These are phyloP conservation scores for Zygnema circumcarinatum DNA, from an alignment of 139 green algal genomes.

Conservation along the genomic window DNA sequence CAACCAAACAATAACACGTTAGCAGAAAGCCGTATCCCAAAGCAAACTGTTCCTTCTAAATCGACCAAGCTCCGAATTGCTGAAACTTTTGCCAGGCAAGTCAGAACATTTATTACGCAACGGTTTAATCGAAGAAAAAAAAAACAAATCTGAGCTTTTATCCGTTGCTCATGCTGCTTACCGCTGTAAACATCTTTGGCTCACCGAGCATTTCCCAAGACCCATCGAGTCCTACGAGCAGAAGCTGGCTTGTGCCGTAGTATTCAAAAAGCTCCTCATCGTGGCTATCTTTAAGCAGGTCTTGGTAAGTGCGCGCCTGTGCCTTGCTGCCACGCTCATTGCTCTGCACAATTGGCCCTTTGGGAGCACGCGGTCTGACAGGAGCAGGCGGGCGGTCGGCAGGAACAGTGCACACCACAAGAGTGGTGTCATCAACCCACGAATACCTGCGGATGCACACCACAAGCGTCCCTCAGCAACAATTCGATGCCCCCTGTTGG, in stretches of 20 bases:
- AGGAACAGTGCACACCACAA: conserved; percentile 77
- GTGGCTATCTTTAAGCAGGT: conserved; percentile 89
- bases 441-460: conserved; percentile 61
- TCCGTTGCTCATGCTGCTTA: background rate
- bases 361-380: conserved; percentile 52
- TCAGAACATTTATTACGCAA: too few species aligned
- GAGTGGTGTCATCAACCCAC: conserved; percentile 77
- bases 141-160: too few species aligned
- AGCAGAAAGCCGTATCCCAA: too few species aligned
- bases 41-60: too few species aligned
- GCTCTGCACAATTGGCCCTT: conserved; percentile 83
- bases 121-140: too few species aligned
- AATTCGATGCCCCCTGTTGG: too few species aligned
- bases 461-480: background rate
- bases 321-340: conserved; percentile 61
- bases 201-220: conserved; percentile 54
- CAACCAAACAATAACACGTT: too few species aligned
- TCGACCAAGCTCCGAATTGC: too few species aligned
- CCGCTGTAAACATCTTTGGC: conserved; percentile 40
- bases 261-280: conserved; percentile 92
- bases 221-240: conserved; percentile 69
- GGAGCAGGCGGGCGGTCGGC: conserved; percentile 53
- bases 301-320: conserved; percentile 90
- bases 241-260: conserved; percentile 78
- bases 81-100: too few species aligned